A percentile compares a stretch with the other conserved stretches of the same genome.
Evolutionary conservation across 1,139 yeast genomes (phyloP).

Genomic region (Candida sp.): DNA sequence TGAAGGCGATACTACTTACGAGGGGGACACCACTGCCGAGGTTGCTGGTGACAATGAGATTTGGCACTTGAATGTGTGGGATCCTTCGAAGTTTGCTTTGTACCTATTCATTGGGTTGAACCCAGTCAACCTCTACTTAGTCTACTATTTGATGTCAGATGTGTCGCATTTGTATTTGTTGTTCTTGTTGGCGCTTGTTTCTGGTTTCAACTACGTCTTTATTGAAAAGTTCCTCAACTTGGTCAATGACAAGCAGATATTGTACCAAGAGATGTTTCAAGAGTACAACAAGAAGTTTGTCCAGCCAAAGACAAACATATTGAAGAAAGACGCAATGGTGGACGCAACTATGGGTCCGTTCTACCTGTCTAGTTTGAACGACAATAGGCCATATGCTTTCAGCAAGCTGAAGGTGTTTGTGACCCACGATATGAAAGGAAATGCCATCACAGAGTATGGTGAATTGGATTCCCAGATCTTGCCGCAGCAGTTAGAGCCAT

Average conservation of each 20-base stretch:
- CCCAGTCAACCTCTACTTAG: conserved; percentile 51
- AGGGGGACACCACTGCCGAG: conserved; percentile 9
- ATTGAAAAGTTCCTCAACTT: conserved; percentile 52
- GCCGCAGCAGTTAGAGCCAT: conserved; percentile 7
- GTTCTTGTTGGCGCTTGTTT: conserved; percentile 38
- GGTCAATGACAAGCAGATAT: conserved; percentile 60
- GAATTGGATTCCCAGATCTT: conserved; percentile 9
- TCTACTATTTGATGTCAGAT: conserved; percentile 34
- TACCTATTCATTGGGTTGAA: conserved; percentile 56
- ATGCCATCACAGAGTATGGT: conserved; percentile 20
- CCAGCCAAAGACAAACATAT: conserved; percentile 58
- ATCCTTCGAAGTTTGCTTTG: conserved; percentile 56
- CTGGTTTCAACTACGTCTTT: conserved; percentile 37
- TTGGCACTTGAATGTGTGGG: conserved; percentile 66
- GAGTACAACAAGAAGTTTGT: conserved; percentile 72
- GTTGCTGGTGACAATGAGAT: conserved; percentile 31
- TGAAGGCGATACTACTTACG: conserved; percentile 8
- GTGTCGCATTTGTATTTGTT: conserved; percentile 43
- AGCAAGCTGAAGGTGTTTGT: conserved; percentile 47
- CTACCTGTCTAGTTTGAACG: conserved; percentile 33
- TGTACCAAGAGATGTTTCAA: conserved; percentile 63
- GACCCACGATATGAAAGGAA: conserved; percentile 52
- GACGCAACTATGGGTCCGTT: conserved; percentile 59
- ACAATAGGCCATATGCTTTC: conserved; percentile 30
- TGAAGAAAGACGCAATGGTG: conserved; percentile 64